Percentiles rank a stretch among this genome's conserved stretches.
Evolutionary conservation across 2,329 filamentous ascomycete species (phyloP).

Genomic region (Elsinoe ampelina): DNA sequence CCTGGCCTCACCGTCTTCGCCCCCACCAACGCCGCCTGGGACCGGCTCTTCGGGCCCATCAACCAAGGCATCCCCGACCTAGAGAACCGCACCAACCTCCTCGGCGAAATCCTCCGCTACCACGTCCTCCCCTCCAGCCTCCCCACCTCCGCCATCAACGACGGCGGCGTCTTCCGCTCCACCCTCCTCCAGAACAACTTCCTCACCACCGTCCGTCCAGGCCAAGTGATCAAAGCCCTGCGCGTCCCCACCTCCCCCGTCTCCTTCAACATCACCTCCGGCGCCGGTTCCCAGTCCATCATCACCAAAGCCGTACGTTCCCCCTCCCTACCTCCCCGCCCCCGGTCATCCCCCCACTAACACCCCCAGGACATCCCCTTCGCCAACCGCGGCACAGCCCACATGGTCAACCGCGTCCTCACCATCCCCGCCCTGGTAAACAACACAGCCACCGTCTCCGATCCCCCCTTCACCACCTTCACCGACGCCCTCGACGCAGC

Average conservation of each 20-base stretch:
- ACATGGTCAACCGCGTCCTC: not conserved
- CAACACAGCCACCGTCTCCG: slow-evolving; percentile 1
- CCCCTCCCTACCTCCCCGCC: not conserved
- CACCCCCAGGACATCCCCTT: not conserved
- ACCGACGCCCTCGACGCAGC: not conserved
- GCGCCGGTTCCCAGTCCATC: not conserved
- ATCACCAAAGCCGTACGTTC: not conserved
- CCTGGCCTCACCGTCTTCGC: not conserved
- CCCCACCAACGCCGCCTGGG: not conserved
- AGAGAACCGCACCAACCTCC: slow-evolving; percentile 7
- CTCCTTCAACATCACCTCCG: slow-evolving; percentile 1
- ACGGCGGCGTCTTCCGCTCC: not conserved
- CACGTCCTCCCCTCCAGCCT: slow-evolving; percentile 1
- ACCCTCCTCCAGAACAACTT: not conserved
- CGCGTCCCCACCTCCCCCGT: not conserved
- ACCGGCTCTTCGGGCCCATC: not conserved
- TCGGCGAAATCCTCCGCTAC: slow-evolving; percentile 1
- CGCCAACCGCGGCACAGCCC: not conserved
- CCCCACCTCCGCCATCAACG: not conserved
- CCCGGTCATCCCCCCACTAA: no score
- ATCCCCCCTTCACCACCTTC: slow-evolving; percentile 1
- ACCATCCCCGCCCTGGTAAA: slow-evolving; percentile 2
- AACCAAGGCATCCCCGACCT: not conserved
- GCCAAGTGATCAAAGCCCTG: not conserved
- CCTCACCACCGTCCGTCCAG: not conserved